Evolutionary conservation across 1,284 basidiomycete species (phyloP), one percentile per base, ranked within the genome.

Genomic region (Pascua guehoae): DNA sequence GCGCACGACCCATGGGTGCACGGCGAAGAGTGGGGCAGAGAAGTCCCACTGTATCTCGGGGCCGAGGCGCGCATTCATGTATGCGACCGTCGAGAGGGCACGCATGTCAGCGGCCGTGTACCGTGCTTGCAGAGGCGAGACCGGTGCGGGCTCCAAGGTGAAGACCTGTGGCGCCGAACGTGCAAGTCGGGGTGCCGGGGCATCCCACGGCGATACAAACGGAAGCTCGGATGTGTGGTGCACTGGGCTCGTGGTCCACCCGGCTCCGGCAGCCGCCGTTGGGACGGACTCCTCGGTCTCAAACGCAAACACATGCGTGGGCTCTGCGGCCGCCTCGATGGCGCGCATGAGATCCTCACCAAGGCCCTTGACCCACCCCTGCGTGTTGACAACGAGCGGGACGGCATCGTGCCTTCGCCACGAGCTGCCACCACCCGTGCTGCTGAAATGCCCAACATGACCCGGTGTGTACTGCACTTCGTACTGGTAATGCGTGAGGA

Each of bases 361-460:
- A 1, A 97, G 84, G 2, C 95, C 95, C 73, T 95, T 97, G 14
- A 85, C 84, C 95, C 95, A 98, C 2, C 95, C 95, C 84, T 95
- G 94, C 0, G 91, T 97, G 73, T 98, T 98, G 54, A 98, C 84
- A 10, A 98, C 83, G 7, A 98, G 83, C 0, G 95, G 95, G 5
- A 90, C 81, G n/a, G 72, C 58, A 54, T 86, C 84, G 1, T 67
- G 61, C 48, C 85, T 81, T 43, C 81, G 74, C 24, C 24, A 32
- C 2, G 60, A 50, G 4, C 66, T 48, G 1, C 46, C 51, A 11
- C 53, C 45, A 15, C 70, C 56, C 12, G 66, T 64, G 12, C 56
- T 46, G 11, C 60, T 53, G 24, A 32, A 32, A 32, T 32, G 24
- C 24, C 24, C 24, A 32, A 32, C 24, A 32, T 32, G 24, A 5